These are phyloP conservation scores for Filobasidium uniguttulatum DNA, from an alignment of 1,284 basidiomycete species.

Conservation along the genomic window DNA sequence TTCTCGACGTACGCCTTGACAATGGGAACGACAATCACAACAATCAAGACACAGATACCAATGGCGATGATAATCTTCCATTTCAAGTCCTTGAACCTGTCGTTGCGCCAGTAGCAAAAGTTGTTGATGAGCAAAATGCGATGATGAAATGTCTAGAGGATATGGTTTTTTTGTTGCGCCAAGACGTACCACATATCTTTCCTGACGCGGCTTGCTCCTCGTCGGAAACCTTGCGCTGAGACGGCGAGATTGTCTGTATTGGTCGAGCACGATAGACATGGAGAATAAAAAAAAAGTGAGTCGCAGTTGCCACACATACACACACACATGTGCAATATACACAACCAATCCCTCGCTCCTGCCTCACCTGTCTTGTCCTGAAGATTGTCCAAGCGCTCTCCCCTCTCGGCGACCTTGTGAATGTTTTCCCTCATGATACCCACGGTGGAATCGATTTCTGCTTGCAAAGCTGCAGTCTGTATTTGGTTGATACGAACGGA, in stretches of 20 bases:
- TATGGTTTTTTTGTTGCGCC: slow-evolving; percentile 6
- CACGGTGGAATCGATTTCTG: slow-evolving; percentile 87
- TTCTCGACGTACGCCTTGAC: slow-evolving; percentile 57
- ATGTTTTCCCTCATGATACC: slow-evolving; percentile 98
- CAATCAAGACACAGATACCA: slow-evolving; percentile 71
- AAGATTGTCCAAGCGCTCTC: slow-evolving; percentile 81
- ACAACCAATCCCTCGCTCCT: background rate
- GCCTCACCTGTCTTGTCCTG: slow-evolving; percentile 92
- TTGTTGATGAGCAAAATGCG: slow-evolving; percentile 1
- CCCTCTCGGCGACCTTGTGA: slow-evolving; percentile 72
- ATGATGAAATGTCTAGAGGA: slow-evolving; percentile 6
- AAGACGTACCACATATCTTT: slow-evolving; percentile 57
- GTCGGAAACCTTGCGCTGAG: slow-evolving; percentile 96
- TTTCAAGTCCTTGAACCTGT: slow-evolving; percentile 98
- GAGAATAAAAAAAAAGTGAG: slow-evolving; percentile 2
- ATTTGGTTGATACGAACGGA: background rate
- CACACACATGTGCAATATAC: background rate
- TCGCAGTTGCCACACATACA: background rate
- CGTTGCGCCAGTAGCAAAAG: too few species aligned
- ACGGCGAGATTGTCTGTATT: slow-evolving; percentile 80
- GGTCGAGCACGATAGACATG: background rate
- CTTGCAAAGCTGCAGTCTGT: slow-evolving; percentile 79
- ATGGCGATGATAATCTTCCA: slow-evolving; percentile 51
- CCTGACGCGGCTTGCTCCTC: slow-evolving; percentile 91
- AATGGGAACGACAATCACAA: slow-evolving; percentile 86